Evolutionary conservation across 1,284 basidiomycete genomes (phyloP).

Genomic region (Cutaneotrichosporon cyanovorans): DNA sequence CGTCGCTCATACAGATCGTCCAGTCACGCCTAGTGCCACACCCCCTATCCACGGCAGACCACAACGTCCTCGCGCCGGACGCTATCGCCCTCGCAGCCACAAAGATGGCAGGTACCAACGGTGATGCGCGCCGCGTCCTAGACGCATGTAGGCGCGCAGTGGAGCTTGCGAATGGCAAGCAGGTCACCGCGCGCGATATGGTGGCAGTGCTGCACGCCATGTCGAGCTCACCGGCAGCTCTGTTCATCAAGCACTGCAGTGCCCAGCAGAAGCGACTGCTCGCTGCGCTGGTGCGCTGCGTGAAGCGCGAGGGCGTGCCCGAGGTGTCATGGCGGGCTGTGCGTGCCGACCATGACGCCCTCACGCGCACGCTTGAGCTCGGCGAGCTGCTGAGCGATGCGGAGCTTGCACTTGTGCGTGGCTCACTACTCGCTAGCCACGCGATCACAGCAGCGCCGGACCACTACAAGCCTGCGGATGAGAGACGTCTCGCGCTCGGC

Average conservation of each 20-base stretch:
- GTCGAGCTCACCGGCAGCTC: slow-evolving; percentile 83
- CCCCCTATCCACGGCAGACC: slow-evolving; percentile 53
- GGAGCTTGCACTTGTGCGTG: slow-evolving; percentile 37
- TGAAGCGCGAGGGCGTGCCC: slow-evolving; percentile 74
- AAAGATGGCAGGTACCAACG: slow-evolving; percentile 85
- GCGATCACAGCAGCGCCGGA: slow-evolving; percentile 37
- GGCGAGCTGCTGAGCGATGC: slow-evolving; percentile 36
- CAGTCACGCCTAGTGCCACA: slow-evolving; percentile 59
- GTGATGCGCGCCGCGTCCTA: slow-evolving; percentile 86
- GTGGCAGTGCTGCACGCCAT: slow-evolving; percentile 75
- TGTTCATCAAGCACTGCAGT: slow-evolving; percentile 70
- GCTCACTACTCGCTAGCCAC: slow-evolving; percentile 34
- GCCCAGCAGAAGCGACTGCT: slow-evolving; percentile 83
- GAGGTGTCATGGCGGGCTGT: slow-evolving; percentile 73
- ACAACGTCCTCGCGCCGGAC: slow-evolving; percentile 56
- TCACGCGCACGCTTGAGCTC: slow-evolving; percentile 34
- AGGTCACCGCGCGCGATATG: slow-evolving; percentile 65
- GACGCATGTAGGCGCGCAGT: slow-evolving; percentile 86
- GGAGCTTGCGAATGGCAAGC: slow-evolving; percentile 56
- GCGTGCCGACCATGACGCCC: slow-evolving; percentile 38
- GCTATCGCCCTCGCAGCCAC: slow-evolving; percentile 84
- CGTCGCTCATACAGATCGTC: slow-evolving; percentile 79
- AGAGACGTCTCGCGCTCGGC: slow-evolving; percentile 41
- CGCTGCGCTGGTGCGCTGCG: slow-evolving; percentile 74
- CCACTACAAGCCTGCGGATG: slow-evolving; percentile 28